phyloP scores from a whole-genome alignment of 306 rosid species.

The peach (Prunus persica) region DNA sequence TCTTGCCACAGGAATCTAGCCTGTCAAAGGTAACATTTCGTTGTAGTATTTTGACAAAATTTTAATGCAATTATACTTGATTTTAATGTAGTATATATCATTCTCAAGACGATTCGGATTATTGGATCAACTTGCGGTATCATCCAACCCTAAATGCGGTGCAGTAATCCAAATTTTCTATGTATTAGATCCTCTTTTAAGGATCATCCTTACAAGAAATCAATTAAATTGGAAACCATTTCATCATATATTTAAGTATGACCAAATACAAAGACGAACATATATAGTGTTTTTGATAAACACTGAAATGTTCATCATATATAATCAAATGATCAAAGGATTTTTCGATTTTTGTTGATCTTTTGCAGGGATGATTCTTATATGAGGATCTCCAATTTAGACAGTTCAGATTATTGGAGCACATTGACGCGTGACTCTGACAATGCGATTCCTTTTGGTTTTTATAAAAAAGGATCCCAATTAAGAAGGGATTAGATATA shows the following conservation, averaged over 20 bases:
- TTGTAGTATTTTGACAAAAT: not conserved
- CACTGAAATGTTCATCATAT: not conserved
- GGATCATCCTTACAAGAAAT: not conserved
- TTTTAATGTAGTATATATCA: not conserved
- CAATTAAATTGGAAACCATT: not conserved
- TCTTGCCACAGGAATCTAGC: slow-evolving; percentile 39
- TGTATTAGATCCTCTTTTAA: not conserved
- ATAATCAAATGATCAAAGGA: not conserved
- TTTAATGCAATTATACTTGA: not conserved
- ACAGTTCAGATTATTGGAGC: not conserved
- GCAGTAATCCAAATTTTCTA: not conserved
- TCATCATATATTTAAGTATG: not conserved
- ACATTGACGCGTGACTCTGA: not conserved
- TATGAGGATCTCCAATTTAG: not conserved
- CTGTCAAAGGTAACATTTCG: slow-evolving; percentile 48
- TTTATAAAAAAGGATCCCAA: not conserved
- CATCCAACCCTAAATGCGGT: not conserved
- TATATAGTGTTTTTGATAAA: not conserved
- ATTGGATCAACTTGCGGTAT: not conserved
- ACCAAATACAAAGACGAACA: not conserved
- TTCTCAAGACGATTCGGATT: not conserved
- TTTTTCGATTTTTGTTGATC: not conserved
- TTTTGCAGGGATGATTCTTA: not conserved
- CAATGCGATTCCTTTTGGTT: not conserved
- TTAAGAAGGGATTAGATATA: not conserved